A percentile compares a stretch with the other conserved stretches of the same genome.
Conservation (phyloP, 768 basidiomycete genomes). For the Boletus vinaceobasis region DNA sequence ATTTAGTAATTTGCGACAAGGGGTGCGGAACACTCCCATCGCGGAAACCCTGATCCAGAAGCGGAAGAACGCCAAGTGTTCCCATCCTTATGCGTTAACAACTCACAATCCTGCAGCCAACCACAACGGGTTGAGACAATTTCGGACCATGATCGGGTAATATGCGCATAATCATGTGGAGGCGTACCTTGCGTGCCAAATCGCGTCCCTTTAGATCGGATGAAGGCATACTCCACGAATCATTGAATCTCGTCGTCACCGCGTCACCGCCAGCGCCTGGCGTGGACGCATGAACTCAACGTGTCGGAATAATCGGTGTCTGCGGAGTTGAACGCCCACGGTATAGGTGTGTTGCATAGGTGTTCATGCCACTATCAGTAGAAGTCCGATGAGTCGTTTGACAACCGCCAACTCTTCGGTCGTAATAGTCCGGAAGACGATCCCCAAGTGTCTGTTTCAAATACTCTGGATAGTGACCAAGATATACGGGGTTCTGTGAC, state of each 20-base stretch:
- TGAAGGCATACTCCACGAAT: conserved; percentile 57
- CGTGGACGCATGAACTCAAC: not conserved
- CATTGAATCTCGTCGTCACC: conserved; percentile 65
- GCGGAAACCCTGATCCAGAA: conserved; percentile 45
- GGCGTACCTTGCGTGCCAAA: conserved; percentile 57
- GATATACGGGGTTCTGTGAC: conserved; percentile 62
- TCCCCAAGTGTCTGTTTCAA: conserved; percentile 55
- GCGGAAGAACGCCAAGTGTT: not conserved
- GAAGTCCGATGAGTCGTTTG: conserved; percentile 62
- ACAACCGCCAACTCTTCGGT: conserved; percentile 54
- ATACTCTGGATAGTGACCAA: conserved; percentile 62
- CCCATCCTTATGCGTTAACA: not conserved
- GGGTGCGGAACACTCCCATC: conserved; percentile 32
- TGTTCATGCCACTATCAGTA: conserved; percentile 58
- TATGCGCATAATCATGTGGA: not conserved
- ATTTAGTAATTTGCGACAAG: not conserved
- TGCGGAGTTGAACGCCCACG: conserved; percentile 34
- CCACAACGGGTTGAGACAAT: conserved; percentile 49
- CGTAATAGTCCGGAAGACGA: conserved; percentile 55
- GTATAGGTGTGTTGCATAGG: conserved; percentile 64
- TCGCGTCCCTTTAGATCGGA: conserved; percentile 58
- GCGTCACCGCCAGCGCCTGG: conserved; percentile 54
- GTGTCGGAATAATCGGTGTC: not conserved
- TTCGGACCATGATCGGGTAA: not conserved
- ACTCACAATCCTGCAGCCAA: conserved; percentile 65